Base-by-base conservation (phyloP, 441 rosid species). In the Brassica hybrid region DNA sequence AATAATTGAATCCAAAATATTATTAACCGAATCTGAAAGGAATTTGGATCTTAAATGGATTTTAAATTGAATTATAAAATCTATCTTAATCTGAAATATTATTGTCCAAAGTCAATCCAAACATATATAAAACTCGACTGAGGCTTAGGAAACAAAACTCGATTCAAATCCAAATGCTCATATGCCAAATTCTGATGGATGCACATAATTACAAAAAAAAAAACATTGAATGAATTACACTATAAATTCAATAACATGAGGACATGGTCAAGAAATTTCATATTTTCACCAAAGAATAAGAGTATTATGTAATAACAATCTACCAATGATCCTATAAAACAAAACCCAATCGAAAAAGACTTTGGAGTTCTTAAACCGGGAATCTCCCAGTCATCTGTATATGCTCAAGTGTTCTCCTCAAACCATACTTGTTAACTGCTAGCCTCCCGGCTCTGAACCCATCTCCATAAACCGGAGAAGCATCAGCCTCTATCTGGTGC, bases 381-480 rank as follows among this genome's bases (percentile, higher is more conserved):
- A 89, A 91, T 59, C 75, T 85, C 45, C 96, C 93, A 1, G 86
- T 89, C 80, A 48, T 74, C 65, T 84, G 84, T 71, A 91, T 91
- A 79, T 91, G 89, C 65, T 89, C 89, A 32, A 91, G 93, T 48
- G 96, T 91, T 60, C 70, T 82, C 8, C 38, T 16, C 58, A 91
- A 90, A 52, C 96, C 96, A 52, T 87, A 89, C 62, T 83, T 89
- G 18, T 76, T 30, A 76, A 89, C 92, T 1, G 93, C 91, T 69
- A 76, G 81, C 54, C 81, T 76, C 3, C 93, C 96, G 0, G 90
- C 91, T 67, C 93, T 83, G 80, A 89, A 89, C 50, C 96, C 96
- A 48, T 88, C 93, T 65, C 96, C 96, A 79, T 91, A 91, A 23
- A 88, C 88, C 0, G 92, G 90, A 60, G 96, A 91, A 45, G 87